Base-by-base conservation (phyloP, 73 alveolate species). In the Symbiodinium pilosum region DNA sequence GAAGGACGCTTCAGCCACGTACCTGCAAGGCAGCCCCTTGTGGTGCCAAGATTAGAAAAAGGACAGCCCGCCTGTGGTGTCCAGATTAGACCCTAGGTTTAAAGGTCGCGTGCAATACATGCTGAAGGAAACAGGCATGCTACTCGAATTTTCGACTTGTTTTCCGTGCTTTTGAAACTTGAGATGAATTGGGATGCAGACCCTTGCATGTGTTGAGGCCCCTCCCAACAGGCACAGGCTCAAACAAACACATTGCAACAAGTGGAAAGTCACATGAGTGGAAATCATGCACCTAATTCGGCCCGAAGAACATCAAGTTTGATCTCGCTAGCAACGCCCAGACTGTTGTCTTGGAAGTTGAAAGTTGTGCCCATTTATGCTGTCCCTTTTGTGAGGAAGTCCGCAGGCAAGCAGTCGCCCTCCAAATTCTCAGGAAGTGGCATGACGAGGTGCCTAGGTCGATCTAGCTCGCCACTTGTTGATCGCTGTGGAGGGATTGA, bases 351-450 rank as follows among this genome's bases (percentile, higher is more conserved):
- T n/a, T 86, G 93, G 83, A 34, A 51, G 51, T 47, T 69, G 93
- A 40, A 20, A 39, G 20, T 56, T 56, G 77, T 56, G 32, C 77
- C 20, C 77, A 24, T 24, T 24, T n/a, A n/a, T n/a, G n/a, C n/a
- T n/a, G n/a, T 39, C 44, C 34, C 12, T 2, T 26, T 8, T 28
- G 52, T 16, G 86, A 88, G 96, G 96, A 89, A 69, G 73, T 43
- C 41, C 75, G 75, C 30, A 43, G 96, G 38, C 96, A 89, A 44
- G 96, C 96, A 0, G 96, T 69, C 42, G 96, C 96, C 9, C 41
- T 89, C 84, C 96, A 89, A 38, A 75, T 41, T 89, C 96, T 89
- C 47, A 64, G 40, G 87, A 41, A 69, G 87, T 89, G 96, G 96
- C 75, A 89, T 7, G 87, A 64, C 11, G 96, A 89, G 96, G 96